Evolutionary conservation across 352 stramenopile genomes (phyloP).

Genomic region (Lagenidium sp.): DNA sequence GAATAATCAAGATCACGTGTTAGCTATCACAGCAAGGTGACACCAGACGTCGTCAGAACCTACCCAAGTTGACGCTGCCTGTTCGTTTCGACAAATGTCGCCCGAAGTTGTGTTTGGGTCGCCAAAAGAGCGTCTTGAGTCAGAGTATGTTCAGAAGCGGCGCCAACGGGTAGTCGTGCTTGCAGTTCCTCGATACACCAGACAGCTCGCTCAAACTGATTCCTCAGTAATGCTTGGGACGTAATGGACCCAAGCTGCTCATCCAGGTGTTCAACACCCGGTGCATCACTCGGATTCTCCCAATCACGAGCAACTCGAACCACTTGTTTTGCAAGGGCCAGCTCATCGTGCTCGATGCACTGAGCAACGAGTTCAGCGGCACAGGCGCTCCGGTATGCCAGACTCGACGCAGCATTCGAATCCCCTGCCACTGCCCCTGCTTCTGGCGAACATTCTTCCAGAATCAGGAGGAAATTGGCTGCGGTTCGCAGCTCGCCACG

Average conservation of each 20-base stretch:
- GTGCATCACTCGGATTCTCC: conserved; percentile 21
- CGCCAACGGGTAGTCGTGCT: conserved; percentile 48
- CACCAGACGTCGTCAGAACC: no score
- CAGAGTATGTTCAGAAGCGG: conserved; percentile 2
- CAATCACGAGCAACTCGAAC: conserved; percentile 78
- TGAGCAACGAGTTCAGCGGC: conserved; percentile 53
- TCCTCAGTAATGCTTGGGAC: conserved; percentile 44
- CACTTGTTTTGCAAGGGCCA: conserved; percentile 59
- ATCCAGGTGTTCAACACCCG: conserved; percentile 41
- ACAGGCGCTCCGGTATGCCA: conserved; percentile 35
- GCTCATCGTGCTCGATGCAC: conserved; percentile 75
- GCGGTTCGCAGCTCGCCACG: conserved; percentile 66
- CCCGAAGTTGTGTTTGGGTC: conserved; percentile 6
- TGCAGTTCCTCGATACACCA: conserved; percentile 53
- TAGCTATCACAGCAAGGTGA: no score
- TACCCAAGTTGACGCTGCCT: conserved; percentile 1
- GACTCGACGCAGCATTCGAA: conserved; percentile 1
- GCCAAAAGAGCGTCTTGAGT: conserved; percentile 2
- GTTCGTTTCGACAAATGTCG: conserved; percentile 7
- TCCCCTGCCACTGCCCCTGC: conserved; percentile 13
- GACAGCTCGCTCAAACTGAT: conserved; percentile 61
- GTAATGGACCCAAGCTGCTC: conserved; percentile 42
- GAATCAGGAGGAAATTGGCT: conserved; percentile 75
- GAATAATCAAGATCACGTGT: not conserved
- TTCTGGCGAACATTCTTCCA: conserved; percentile 60